Evolutionary conservation across 768 basidiomycete species (phyloP).

Genomic region (Hemileccinum rubropunctum): DNA sequence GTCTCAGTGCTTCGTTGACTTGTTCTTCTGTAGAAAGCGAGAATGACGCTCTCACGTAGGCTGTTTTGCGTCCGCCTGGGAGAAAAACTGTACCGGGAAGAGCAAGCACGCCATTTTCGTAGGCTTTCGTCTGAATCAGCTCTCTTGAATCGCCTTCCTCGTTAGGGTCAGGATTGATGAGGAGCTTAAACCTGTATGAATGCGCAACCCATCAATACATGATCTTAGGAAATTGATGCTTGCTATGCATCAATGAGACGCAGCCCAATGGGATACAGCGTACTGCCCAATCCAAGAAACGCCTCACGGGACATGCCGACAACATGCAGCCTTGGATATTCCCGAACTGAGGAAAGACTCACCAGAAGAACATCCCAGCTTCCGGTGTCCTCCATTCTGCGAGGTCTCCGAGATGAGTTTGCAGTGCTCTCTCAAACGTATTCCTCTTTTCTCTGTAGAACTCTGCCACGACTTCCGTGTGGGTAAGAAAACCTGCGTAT

Average conservation of each 20-base stretch:
- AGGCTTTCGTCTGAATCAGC: constrained; percentile 71
- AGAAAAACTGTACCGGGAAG: constrained; percentile 84
- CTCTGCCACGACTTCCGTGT: constrained; percentile 63
- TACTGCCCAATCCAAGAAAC: neutral
- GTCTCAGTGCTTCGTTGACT: constrained; percentile 67
- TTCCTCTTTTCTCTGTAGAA: constrained; percentile 77
- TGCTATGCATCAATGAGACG: constrained; percentile 2
- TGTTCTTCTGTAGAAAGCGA: constrained; percentile 64
- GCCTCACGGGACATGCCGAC: constrained; percentile 5
- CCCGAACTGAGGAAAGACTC: constrained; percentile 22
- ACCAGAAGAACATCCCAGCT: constrained; percentile 92
- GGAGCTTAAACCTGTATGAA: constrained; percentile 63
- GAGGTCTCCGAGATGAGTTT: constrained; percentile 71
- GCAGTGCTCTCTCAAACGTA: constrained; percentile 73
- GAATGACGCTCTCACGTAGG: constrained; percentile 82
- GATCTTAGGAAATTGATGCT: constrained; percentile 8
- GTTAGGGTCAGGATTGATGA: constrained; percentile 35
- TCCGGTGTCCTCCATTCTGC: constrained; percentile 72
- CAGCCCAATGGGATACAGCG: neutral
- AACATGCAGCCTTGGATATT: constrained; percentile 3
- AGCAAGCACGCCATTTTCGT: constrained; percentile 82
- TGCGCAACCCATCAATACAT: constrained; percentile 15
- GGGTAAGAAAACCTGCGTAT: constrained; percentile 66
- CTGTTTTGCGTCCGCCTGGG: constrained; percentile 64
- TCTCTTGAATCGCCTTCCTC: constrained; percentile 65